Evolutionary conservation across 371 early-diverging fungal genomes (phyloP).

Genomic region (Syncephalastrum monosporum): DNA sequence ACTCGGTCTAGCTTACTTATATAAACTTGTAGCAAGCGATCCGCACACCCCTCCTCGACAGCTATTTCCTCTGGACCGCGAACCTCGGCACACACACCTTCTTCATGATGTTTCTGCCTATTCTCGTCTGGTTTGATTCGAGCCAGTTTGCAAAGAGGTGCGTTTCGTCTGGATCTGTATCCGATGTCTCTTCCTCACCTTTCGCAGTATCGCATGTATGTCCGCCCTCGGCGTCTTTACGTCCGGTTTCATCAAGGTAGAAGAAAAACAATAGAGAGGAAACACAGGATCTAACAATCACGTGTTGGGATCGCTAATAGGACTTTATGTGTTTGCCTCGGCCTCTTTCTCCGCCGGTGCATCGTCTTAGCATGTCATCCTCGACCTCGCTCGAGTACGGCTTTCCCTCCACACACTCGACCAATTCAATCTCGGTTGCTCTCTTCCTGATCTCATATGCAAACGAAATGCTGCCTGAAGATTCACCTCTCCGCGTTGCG

Average conservation of each 20-base stretch:
- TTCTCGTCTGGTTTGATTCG: conserved; percentile 72
- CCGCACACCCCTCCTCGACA: conserved; percentile 52
- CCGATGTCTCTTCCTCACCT: background rate
- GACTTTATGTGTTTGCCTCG: conserved; percentile 77
- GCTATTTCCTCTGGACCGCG: conserved; percentile 61
- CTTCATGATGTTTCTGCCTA: conserved; percentile 69
- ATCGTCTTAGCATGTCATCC: conserved; percentile 61
- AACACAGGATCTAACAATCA: too few relatives aligned
- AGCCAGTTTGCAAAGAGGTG: conserved; percentile 59
- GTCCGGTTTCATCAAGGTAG: conserved; percentile 70
- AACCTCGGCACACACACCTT: conserved; percentile 75
- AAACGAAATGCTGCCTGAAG: conserved; percentile 36
- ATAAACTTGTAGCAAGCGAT: conserved; percentile 26
- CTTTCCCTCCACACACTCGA: conserved; percentile 80
- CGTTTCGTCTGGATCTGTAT: background rate
- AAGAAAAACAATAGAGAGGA: background rate
- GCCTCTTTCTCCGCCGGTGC: conserved; percentile 72
- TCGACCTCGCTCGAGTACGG: conserved; percentile 75
- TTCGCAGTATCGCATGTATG: conserved; percentile 38
- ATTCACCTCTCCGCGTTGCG: conserved; percentile 40
- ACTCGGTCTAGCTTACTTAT: too few relatives aligned
- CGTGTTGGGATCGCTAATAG: conserved; percentile 24
- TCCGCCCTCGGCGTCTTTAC: conserved; percentile 67
- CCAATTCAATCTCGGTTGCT: conserved; percentile 72
- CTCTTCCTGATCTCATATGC: conserved; percentile 57